Percentiles rank a stretch among this genome's conserved stretches.
phyloP scores from a whole-genome alignment of 495 filamentous ascomycete genomes.

The Annulohypoxylon nitens region DNA sequence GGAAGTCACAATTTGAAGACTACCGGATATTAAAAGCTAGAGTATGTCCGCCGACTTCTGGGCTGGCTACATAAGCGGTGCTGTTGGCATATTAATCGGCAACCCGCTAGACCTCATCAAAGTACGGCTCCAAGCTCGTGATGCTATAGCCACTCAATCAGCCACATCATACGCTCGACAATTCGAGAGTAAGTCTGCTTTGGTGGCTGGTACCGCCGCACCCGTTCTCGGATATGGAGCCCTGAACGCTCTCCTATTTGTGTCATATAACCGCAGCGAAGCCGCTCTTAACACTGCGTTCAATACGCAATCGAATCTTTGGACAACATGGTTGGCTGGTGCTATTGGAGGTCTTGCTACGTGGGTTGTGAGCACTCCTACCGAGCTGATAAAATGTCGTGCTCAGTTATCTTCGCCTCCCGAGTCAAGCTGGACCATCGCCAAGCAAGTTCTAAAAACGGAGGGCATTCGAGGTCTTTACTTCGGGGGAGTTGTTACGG shows the following conservation, averaged over 20 bases:
- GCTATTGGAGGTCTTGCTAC: conserved; percentile 82
- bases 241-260: conserved; percentile 88
- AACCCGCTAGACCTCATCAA: conserved; percentile 91
- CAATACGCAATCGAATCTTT: conserved; percentile 57
- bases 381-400: conserved; percentile 88
- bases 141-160: conserved; percentile 32
- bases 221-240: conserved; percentile 90
- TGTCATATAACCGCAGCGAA: conserved; percentile 84
- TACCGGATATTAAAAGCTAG: background rate
- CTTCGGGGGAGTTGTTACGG: conserved; percentile 81
- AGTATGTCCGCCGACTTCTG: conserved; percentile 84
- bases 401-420: conserved; percentile 69
- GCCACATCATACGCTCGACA: conserved; percentile 46
- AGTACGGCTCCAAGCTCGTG: conserved; percentile 77
- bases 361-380: conserved; percentile 84
- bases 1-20: conserved; percentile 1
- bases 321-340: conserved; percentile 79
- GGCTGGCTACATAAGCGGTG: conserved; percentile 87
- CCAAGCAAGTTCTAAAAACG: conserved; percentile 68
- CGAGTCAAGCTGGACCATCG: conserved; percentile 69
- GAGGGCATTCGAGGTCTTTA: conserved; percentile 80
- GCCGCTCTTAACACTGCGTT: conserved; percentile 63
- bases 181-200: conserved; percentile 51
- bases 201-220: conserved; percentile 74
- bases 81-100: conserved; percentile 84